Percentiles rank a stretch among this genome's conserved stretches.
Evolutionary conservation across 176 grass and related monocot species (phyloP).

Genomic region (Aegilops sharonensis): DNA sequence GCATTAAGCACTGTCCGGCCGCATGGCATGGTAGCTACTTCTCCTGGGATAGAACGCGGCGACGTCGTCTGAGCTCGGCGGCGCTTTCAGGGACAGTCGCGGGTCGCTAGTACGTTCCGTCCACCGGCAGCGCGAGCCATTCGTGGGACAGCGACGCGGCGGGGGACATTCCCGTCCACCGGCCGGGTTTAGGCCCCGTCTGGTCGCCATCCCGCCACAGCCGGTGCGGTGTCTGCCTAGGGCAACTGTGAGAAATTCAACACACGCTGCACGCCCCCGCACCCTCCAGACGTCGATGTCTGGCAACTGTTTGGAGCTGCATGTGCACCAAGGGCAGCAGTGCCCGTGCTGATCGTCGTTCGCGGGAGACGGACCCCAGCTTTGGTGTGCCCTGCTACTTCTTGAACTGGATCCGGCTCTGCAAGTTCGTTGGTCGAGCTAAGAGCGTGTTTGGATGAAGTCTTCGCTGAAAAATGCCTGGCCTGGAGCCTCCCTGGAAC

Average conservation of each 20-base stretch:
- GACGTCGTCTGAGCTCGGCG: background rate
- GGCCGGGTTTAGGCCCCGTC: conserved; percentile 6
- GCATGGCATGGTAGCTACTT: background rate
- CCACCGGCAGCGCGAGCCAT: background rate
- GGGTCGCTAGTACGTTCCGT: background rate
- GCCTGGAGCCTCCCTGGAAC: too few relatives aligned
- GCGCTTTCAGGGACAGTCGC: background rate
- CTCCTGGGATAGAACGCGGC: background rate
- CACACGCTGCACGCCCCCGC: conserved; percentile 11
- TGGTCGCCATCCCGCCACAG: conserved; percentile 21
- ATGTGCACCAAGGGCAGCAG: conserved; percentile 39
- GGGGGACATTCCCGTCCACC: conserved; percentile 37
- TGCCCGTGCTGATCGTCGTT: background rate
- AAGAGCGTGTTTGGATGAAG: too few relatives aligned
- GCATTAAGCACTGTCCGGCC: conserved; percentile 8
- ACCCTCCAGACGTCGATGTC: background rate
- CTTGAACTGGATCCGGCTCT: background rate
- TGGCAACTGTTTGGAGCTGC: background rate
- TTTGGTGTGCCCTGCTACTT: background rate
- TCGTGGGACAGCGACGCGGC: conserved; percentile 35
- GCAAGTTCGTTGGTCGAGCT: background rate
- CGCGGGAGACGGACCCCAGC: background rate
- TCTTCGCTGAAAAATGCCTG: too few relatives aligned
- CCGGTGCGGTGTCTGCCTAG: conserved; percentile 19
- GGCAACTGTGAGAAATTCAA: conserved; percentile 36